phyloP scores from a whole-genome alignment of 1,284 basidiomycete genomes.

The Rhizopogon parksii region DNA sequence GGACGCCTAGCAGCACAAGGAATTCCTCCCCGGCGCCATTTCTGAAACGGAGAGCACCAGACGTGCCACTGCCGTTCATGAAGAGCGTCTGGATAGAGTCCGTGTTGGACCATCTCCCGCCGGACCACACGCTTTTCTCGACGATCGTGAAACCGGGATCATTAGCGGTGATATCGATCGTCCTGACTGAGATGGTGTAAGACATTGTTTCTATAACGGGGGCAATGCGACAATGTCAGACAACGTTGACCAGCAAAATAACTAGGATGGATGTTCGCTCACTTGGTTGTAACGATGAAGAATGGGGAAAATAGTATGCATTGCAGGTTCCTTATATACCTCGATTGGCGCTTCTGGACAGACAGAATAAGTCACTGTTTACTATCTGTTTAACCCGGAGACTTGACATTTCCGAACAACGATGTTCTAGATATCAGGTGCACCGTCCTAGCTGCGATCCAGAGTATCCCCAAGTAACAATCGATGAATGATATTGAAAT shows the following conservation, averaged over 20 bases:
- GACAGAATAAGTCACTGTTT: no score
- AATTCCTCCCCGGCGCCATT: conserved; percentile 25
- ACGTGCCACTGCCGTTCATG: conserved; percentile 33
- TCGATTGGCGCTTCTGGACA: no score
- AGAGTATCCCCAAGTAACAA: no score
- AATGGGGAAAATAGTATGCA: neutral
- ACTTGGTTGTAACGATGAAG: neutral
- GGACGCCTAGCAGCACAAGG: conserved; percentile 32
- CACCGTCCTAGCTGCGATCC: no score
- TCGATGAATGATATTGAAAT: no score
- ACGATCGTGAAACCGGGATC: conserved; percentile 22
- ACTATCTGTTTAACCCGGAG: neutral
- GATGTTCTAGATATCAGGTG: no score
- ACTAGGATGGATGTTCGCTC: neutral
- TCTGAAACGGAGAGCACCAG: conserved; percentile 31
- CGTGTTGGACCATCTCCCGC: conserved; percentile 25
- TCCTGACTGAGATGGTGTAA: neutral
- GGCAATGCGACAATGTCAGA: neutral
- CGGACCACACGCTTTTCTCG: conserved; percentile 29
- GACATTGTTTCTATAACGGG: neutral
- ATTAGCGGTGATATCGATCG: neutral
- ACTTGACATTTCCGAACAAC: no score
- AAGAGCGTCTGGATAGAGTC: conserved; percentile 21
- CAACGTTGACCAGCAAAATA: neutral
- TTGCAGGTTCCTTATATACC: neutral